A percentile compares a stretch with the other conserved stretches of the same genome.
phyloP scores from a whole-genome alignment of 2,329 filamentous ascomycete genomes.

The Rutstroemia sp. region DNA sequence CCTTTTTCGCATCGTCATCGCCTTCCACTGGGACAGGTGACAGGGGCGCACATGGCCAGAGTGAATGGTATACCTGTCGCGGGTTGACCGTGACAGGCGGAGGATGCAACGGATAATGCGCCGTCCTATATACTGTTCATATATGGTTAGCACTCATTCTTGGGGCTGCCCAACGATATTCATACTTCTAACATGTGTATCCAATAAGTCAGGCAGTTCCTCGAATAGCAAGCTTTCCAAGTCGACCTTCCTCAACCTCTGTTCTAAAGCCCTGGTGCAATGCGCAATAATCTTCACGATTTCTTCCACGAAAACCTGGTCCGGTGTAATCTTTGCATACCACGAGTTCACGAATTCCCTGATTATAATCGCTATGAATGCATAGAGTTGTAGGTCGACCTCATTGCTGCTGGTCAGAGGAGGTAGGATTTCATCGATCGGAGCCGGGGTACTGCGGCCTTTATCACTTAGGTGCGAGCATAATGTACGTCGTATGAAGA shows the following conservation, averaged over 20 bases:
- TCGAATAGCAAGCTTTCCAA: constrained; percentile 77
- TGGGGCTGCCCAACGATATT: background rate
- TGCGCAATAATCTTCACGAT: constrained; percentile 87
- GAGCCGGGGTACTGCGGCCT: constrained; percentile 42
- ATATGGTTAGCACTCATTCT: constrained; percentile 9
- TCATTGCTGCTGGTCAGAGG: constrained; percentile 92
- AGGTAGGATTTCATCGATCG: constrained; percentile 77
- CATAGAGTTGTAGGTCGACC: constrained; percentile 88
- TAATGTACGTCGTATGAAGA: constrained; percentile 75
- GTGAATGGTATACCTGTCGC: constrained; percentile 71
- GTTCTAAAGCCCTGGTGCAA: constrained; percentile 79
- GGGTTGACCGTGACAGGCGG: constrained; percentile 54
- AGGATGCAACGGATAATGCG: constrained; percentile 50
- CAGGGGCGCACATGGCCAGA: constrained; percentile 74
- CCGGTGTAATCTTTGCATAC: constrained; percentile 88
- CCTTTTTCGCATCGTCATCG: constrained; percentile 39
- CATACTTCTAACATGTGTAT: constrained; percentile 71
- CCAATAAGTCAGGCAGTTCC: constrained; percentile 75
- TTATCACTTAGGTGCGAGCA: constrained; percentile 64
- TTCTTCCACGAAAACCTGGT: constrained; percentile 81
- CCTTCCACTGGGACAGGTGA: constrained; percentile 61
- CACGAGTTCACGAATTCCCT: constrained; percentile 87
- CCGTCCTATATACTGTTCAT: constrained; percentile 61
- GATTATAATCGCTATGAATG: constrained; percentile 80
- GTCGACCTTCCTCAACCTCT: constrained; percentile 75